Conservation (phyloP, 805 yeast species). For the Candida verbasci region DNA sequence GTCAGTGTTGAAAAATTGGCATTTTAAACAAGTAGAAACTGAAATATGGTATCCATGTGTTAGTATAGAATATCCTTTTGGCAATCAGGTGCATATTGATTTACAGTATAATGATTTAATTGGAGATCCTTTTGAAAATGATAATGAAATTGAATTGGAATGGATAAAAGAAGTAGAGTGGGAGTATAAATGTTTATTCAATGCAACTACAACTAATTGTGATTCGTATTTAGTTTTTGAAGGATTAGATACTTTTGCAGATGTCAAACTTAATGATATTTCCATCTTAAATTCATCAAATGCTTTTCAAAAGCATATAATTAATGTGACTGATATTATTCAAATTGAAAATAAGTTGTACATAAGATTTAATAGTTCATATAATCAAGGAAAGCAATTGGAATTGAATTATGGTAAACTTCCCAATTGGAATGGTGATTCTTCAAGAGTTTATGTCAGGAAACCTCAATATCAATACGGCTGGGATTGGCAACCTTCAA, state of each 20-base stretch:
- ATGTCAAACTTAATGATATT: slow-evolving; percentile 34
- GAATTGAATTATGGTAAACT: slow-evolving; percentile 24
- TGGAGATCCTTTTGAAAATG: slow-evolving; percentile 41
- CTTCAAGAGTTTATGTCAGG: slow-evolving; percentile 39
- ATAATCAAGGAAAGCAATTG: slow-evolving; percentile 24
- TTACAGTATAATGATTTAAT: slow-evolving; percentile 31
- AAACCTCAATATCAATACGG: slow-evolving; percentile 53
- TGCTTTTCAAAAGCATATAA: slow-evolving; percentile 35
- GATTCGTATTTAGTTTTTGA: slow-evolving; percentile 25
- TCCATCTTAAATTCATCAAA: slow-evolving; percentile 31
- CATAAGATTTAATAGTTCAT: slow-evolving; percentile 36
- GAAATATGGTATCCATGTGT: neutral
- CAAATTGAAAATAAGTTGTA: slow-evolving; percentile 22
- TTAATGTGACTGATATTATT: slow-evolving; percentile 17
- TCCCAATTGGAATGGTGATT: slow-evolving; percentile 39
- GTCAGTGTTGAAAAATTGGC: slow-evolving; percentile 1
- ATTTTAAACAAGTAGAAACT: neutral
- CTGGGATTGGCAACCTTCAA: slow-evolving; percentile 52
- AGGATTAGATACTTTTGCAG: slow-evolving; percentile 41
- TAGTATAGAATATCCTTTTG: neutral
- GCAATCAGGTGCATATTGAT: slow-evolving; percentile 36
- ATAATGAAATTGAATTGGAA: slow-evolving; percentile 40
- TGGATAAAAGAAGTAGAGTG: slow-evolving; percentile 48
- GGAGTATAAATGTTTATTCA: slow-evolving; percentile 36
- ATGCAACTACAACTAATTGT: slow-evolving; percentile 9